Evolutionary conservation across 2,329 filamentous ascomycete genomes (phyloP).

Genomic region (Lasiodiplodia citricola): DNA sequence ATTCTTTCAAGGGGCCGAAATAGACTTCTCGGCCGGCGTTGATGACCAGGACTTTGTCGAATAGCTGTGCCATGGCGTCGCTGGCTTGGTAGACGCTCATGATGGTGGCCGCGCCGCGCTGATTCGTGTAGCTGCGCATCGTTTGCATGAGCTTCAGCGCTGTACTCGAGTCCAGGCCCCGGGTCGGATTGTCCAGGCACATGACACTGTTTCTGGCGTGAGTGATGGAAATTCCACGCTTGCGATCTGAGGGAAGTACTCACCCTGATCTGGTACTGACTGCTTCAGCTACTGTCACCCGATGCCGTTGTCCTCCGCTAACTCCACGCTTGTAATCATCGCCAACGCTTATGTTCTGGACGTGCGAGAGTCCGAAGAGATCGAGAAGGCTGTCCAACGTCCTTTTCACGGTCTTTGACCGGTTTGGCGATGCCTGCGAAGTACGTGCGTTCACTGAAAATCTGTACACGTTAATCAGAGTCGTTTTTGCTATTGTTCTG

Average conservation of each 20-base stretch:
- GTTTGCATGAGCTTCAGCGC: constrained; percentile 64
- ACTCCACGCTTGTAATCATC: background rate
- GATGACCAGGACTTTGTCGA: constrained; percentile 76
- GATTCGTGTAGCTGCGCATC: constrained; percentile 56
- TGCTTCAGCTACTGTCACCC: background rate
- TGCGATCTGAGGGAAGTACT: background rate
- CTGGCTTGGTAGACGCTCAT: constrained; percentile 63
- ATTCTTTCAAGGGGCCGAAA: constrained; percentile 67
- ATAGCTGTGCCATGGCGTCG: constrained; percentile 52
- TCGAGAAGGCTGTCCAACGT: background rate
- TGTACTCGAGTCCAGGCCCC: constrained; percentile 48
- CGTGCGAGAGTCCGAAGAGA: background rate
- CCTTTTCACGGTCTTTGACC: background rate
- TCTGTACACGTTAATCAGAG: background rate
- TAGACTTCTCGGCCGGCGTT: constrained; percentile 81
- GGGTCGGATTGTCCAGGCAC: constrained; percentile 54
- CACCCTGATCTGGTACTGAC: background rate
- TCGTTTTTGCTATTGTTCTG: background rate
- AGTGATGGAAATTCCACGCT: background rate
- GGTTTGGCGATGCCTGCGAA: background rate
- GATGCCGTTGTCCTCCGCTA: constrained; percentile 1
- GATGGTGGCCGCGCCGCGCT: constrained; percentile 55
- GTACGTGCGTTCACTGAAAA: constrained; percentile 7
- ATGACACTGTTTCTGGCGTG: background rate
- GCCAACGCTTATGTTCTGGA: background rate